Percentiles rank a stretch among this genome's conserved stretches.
Conservation (phyloP, 2,329 filamentous ascomycete genomes). For the Colletotrichum sp. region DNA sequence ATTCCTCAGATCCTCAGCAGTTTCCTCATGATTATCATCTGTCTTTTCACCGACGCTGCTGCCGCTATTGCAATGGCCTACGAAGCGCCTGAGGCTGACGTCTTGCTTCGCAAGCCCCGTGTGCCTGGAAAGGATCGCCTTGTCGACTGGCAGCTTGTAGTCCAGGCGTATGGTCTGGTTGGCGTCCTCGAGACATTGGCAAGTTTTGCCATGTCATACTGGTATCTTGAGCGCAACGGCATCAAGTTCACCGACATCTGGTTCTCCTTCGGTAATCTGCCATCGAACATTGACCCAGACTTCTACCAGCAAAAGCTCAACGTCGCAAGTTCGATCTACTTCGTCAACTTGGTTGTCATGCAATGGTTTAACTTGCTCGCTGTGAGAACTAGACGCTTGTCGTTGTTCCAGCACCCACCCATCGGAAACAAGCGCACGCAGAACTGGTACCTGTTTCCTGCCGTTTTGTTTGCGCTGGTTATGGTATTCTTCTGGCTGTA, state of each 20-base stretch:
- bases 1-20: slow-evolving; percentile 75
- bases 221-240: slow-evolving; percentile 67
- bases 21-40: slow-evolving; percentile 75
- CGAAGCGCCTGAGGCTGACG: slow-evolving; percentile 78
- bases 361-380: slow-evolving; percentile 80
- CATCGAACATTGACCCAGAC: slow-evolving; percentile 55
- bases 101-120: slow-evolving; percentile 72
- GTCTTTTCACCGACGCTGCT: slow-evolving; percentile 79
- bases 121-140: slow-evolving; percentile 73
- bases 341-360: slow-evolving; percentile 82
- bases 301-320: slow-evolving; percentile 63
- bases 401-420: slow-evolving; percentile 76
- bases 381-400: slow-evolving; percentile 67
- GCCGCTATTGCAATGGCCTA: slow-evolving; percentile 78
- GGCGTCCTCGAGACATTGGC: slow-evolving; percentile 67
- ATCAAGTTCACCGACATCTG: slow-evolving; percentile 70
- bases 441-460: slow-evolving; percentile 73
- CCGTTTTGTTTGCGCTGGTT: slow-evolving; percentile 70
- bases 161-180: slow-evolving; percentile 75
- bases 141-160: slow-evolving; percentile 74
- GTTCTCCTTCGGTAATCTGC: slow-evolving; percentile 69
- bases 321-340: slow-evolving; percentile 76
- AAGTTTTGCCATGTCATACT: slow-evolving; percentile 70
- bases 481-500: slow-evolving; percentile 77
- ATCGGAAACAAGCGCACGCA: slow-evolving; percentile 67